Evolutionary conservation across 192 early-diverging fungal species (phyloP).

Genomic region (Coemansia sp.): DNA sequence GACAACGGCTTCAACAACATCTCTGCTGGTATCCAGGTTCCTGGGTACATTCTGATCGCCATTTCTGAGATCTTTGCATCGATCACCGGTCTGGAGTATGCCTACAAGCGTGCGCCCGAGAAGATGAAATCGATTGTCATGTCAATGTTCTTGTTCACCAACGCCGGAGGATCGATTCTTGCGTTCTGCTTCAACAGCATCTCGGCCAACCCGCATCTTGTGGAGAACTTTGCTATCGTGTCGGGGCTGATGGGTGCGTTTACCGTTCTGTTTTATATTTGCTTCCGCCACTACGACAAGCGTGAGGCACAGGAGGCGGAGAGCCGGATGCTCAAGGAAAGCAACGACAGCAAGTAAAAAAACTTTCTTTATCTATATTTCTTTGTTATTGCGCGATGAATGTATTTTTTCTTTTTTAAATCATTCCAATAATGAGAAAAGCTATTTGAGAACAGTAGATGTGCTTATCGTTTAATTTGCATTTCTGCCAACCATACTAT

Average conservation of each 20-base stretch:
- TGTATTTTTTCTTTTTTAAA: background rate
- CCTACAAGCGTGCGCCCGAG: slow-evolving; percentile 62
- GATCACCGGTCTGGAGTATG: slow-evolving; percentile 67
- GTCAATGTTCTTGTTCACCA: slow-evolving; percentile 61
- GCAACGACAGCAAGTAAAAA: slow-evolving; percentile 4
- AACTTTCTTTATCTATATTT: background rate
- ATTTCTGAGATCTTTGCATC: slow-evolving; percentile 64
- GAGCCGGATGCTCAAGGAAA: slow-evolving; percentile 14
- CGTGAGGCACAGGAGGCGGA: slow-evolving; percentile 27
- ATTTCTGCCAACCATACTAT: too few species aligned
- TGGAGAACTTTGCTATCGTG: slow-evolving; percentile 65
- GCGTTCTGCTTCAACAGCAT: slow-evolving; percentile 60
- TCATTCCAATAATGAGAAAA: background rate
- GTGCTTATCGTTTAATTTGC: too few species aligned
- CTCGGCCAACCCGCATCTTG: slow-evolving; percentile 58
- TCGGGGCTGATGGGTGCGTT: slow-evolving; percentile 49
- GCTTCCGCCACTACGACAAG: slow-evolving; percentile 58
- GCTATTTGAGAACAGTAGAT: background rate
- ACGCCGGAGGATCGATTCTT: slow-evolving; percentile 59
- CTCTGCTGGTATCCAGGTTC: slow-evolving; percentile 58
- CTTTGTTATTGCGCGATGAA: background rate
- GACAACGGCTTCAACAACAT: slow-evolving; percentile 57
- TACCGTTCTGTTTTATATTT: slow-evolving; percentile 53
- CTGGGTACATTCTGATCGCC: slow-evolving; percentile 59
- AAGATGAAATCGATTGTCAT: slow-evolving; percentile 65